Conservation (phyloP, 306 rosid species). For the Corylus heterophylla region DNA sequence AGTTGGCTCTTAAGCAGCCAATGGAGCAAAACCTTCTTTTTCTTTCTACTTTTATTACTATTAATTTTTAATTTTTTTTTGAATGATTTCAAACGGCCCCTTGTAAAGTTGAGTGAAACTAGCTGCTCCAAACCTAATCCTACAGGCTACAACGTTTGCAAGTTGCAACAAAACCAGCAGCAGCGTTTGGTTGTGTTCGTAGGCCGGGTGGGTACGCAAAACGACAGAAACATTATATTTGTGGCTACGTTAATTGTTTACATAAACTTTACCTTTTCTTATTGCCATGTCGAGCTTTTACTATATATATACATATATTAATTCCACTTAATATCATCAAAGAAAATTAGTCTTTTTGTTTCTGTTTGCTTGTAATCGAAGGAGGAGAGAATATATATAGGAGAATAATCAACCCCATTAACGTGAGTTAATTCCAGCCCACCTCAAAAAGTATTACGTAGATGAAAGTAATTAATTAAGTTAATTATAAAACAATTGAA, state of each 20-base stretch:
- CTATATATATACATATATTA: no score
- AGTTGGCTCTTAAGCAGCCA: neutral
- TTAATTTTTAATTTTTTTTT: no score
- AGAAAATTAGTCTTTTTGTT: no score
- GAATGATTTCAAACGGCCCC: slow-evolving; percentile 33
- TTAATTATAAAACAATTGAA: neutral
- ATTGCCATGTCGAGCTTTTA: neutral
- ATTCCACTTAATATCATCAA: no score
- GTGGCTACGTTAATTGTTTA: neutral
- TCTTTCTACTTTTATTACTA: no score
- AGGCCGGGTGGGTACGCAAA: neutral
- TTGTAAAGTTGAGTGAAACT: slow-evolving; percentile 38
- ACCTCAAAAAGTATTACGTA: no score
- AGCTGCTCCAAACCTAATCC: slow-evolving; percentile 19
- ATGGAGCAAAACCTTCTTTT: neutral
- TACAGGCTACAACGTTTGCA: no score
- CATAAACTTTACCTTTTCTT: neutral
- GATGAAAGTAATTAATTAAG: neutral
- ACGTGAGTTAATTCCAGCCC: no score
- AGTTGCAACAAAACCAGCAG: slow-evolving; percentile 50
- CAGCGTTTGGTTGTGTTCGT: slow-evolving; percentile 24
- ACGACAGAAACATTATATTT: neutral
- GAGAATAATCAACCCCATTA: no score
- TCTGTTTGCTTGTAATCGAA: no score
- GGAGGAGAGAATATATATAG: no score